Evolutionary conservation across 352 stramenopile species (phyloP).

Genomic region (Pythium aquatile): DNA sequence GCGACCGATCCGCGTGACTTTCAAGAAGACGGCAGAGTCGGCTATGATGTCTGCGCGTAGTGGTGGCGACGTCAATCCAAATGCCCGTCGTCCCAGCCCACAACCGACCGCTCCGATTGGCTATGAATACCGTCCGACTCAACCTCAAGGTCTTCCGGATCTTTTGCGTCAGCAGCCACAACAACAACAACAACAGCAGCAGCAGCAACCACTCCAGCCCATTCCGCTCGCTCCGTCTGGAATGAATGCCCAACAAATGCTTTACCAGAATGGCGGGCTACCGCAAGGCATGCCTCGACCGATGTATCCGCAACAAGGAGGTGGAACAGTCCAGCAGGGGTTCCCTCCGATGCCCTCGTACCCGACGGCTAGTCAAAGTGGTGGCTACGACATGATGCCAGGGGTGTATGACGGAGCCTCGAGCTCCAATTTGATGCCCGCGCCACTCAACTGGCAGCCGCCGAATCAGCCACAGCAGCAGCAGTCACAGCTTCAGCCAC

Average conservation of each 20-base stretch:
- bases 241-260: slow-evolving; percentile 5
- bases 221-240: neutral
- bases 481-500: slow-evolving; percentile 8
- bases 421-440: neutral
- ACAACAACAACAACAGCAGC: slow-evolving; percentile 7
- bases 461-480: slow-evolving; percentile 9
- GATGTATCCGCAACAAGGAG: slow-evolving; percentile 21
- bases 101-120: neutral
- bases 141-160: neutral
- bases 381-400: slow-evolving; percentile 18
- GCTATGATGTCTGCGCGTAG: slow-evolving; percentile 7
- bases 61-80: neutral
- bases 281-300: slow-evolving; percentile 9
- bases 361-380: neutral
- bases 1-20: slow-evolving; percentile 69
- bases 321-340: neutral
- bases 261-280: slow-evolving; percentile 10
- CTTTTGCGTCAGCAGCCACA: slow-evolving; percentile 2
- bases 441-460: slow-evolving; percentile 11
- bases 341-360: slow-evolving; percentile 1
- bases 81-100: slow-evolving; percentile 6
- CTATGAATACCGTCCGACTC: neutral
- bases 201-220: slow-evolving; percentile 1
- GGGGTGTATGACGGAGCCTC: neutral
- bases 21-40: slow-evolving; percentile 37